Evolutionary conservation across 352 stramenopile species (phyloP), one percentile per base, ranked within the genome.

Genomic region (Phytophthora hybrid): DNA sequence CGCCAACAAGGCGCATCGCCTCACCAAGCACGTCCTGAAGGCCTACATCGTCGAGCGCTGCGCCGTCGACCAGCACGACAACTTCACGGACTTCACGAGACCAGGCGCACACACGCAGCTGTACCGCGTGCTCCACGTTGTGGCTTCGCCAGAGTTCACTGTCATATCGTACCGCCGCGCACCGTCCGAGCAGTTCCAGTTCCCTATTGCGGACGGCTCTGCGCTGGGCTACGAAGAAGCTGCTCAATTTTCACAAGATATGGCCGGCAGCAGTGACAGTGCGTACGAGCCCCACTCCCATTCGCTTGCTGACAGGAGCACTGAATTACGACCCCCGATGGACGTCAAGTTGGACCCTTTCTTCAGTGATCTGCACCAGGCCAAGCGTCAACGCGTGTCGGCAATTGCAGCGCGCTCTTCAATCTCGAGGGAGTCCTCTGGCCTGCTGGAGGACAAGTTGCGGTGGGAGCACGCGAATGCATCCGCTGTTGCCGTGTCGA

Each of bases 141-240:
- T 87, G 37, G 49, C 73, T 11, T 90, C 83, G 10, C 80, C 83
- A 0, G 76, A 87, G 53, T 88, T 90, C 39, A 88, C 80, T 0
- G 77, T 90, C 71, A 88, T 88, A 52, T 90, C 83, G 10, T 90
- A 87, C 55, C 74, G 83, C 8, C 81, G 83, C 23, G 77, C 83
- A 23, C 66, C 78, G 13, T 49, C 65, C 11, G 56, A 59, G 44
- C 29, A 59, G 7, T 29, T 39, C 21, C 54, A 65, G 67, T n/a
- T 19, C 11, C 41, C 41, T 8, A 10, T 4, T 41, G 41, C 8
- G 41, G 41, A 47, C 14, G 41, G 41, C 13, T 8, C 18, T 4
- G 16, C 44, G 44, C 18, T 21, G 16, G 7, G 5, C 14, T 51
- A 51, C 18, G 6, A 14, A 16, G 5, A 51, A 11, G 44, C 18